Evolutionary conservation across 768 basidiomycete species (phyloP), one percentile per base, ranked within the genome.

Genomic region (Boletus coccyginus): DNA sequence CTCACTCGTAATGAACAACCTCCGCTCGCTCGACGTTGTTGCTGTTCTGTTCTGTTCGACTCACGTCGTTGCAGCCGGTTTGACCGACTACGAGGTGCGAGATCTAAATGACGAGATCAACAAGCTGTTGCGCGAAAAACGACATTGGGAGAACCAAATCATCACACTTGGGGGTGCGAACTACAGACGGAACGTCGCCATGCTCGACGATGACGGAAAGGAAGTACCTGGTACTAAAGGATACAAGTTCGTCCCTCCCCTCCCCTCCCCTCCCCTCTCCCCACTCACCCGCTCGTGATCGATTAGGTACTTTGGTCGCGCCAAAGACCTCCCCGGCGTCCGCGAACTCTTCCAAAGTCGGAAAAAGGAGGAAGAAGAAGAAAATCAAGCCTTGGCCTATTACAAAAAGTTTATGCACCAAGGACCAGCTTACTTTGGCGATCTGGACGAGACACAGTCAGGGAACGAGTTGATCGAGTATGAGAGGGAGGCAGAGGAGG

Each of bases 41-140:
- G 3, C 35, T 35, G 13, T 13, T 35, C 35, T 35, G 13, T 27
- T 13, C 9, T 33, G 32, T 6, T 14, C 35, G 3, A 13, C 53
- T 27, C 27, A 6, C 6, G 4, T 35, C 24, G 21, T 5, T 57
- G 46, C 65, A 98, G 95, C 92, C 64, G 92, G 93, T 50, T 72
- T 98, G 70, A 90, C 90, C 27, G 94, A 98, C 76, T 98, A 98
- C 68, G 94, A 98, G 75, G 86, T 95, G 46, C 86, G 96, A 31
- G 96, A 98, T 70, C 66, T 98, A 42, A 99, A 99, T 69, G 95
- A 98, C 70, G 94, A 98, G 66, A 99, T 99, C 61, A 99, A 98
- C 78, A 92, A 88, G 67, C 76, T 97, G 14, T 76, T 99, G 80
- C 82, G 96, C 35, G 96, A 99, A 75, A 98, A 98, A 71, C 75